Evolutionary conservation across 805 yeast species (phyloP), one percentile per base, ranked within the genome.

Genomic region (Kockiozyma suomiensis): DNA sequence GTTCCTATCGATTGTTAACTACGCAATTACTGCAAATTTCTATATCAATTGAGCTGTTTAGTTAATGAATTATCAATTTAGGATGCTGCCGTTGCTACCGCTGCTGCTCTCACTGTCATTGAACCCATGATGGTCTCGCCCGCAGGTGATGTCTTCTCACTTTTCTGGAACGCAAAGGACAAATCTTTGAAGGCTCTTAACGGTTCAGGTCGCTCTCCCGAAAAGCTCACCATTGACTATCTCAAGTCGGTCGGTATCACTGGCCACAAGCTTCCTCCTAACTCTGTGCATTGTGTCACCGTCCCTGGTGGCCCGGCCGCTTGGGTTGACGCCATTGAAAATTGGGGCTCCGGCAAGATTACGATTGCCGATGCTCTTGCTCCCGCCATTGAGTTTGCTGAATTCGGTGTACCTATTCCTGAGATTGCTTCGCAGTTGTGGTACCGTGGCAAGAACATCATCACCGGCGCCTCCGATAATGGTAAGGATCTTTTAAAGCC

Each of bases 241-340:
- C 76, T 85, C 2, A 70, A 74, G 59, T 69, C 78, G 50, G 74
- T 77, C 21, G 82, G 81, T 17, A 73, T 81, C 42, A 71, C 76
- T 8, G 76, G 82, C 40, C 73, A 75, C 28, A 78, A 90, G 68
- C 75, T 87, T 32, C 83, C 83, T 0, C 65, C 62, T 19, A 74
- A 75, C 32, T 85, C 89, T 1, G 80, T 84, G 2, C 83, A 82
- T 59, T 74, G 86, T 0, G 82, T 85, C 6, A 85, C 85, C 53
- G 91, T 88, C 3, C 94, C 94, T 0, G 96, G 96, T 3, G 86
- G 90, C 1, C 79, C 87, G 50, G 89, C 90, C 4, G 93, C 90
- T 0, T 88, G 94, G 94, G 70, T 79, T 47, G 94, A 88, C 71
- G 81, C 89, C 2, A 74, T 81, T 40, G 84, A 82, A 43, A 75